phyloP scores from a whole-genome alignment of 106 monocot species.

The Dioscorea dumetorum region DNA sequence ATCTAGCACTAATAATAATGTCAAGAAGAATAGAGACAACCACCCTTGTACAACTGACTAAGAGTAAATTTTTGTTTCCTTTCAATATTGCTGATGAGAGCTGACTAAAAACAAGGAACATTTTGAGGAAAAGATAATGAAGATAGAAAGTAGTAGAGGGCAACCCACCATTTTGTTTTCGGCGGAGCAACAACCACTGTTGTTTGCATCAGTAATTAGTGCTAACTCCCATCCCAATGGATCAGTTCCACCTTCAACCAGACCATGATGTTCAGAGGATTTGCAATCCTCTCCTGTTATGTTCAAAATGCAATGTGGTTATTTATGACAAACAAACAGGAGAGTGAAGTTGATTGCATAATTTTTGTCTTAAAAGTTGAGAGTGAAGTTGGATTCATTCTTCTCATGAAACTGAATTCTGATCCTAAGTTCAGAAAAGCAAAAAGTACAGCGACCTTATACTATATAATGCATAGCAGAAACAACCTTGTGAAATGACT shows the following conservation, averaged over 20 bases:
- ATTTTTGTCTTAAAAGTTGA: too few species aligned
- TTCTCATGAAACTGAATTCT: too few species aligned
- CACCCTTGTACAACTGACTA: too few species aligned
- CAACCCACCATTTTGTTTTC: slow-evolving; percentile 80
- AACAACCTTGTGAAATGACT: slow-evolving; percentile 62
- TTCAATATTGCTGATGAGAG: too few species aligned
- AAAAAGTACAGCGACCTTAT: too few species aligned
- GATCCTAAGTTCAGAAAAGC: not conserved
- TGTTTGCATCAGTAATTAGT: slow-evolving; percentile 73
- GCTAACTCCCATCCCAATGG: slow-evolving; percentile 84
- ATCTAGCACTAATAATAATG: too few species aligned
- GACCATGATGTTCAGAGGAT: slow-evolving; percentile 20
- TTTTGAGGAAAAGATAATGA: not conserved
- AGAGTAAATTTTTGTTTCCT: too few species aligned
- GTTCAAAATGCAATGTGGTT: too few species aligned
- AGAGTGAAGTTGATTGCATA: too few species aligned
- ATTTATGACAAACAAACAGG: too few species aligned
- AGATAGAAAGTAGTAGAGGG: not conserved
- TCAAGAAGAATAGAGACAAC: too few species aligned
- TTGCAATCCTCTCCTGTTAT: slow-evolving; percentile 30
- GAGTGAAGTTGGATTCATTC: too few species aligned
- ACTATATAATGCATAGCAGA: slow-evolving; percentile 1
- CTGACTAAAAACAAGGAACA: not conserved
- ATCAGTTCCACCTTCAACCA: slow-evolving; percentile 31
- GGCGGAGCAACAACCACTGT: slow-evolving; percentile 38